A percentile compares a stretch with the other conserved stretches of the same genome.
phyloP scores from a whole-genome alignment of 805 yeast genomes.

The Lachancea sp. region DNA sequence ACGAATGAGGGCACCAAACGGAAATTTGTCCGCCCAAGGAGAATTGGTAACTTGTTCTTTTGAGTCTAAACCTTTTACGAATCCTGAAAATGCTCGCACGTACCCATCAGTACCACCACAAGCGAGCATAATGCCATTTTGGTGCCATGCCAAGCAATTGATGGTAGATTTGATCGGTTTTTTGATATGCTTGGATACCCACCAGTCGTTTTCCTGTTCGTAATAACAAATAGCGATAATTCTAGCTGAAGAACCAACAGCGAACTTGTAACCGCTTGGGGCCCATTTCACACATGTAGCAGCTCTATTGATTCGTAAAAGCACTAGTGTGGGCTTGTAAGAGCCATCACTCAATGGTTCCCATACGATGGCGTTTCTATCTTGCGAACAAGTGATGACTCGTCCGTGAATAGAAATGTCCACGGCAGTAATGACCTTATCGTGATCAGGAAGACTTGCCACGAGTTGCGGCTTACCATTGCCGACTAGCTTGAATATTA shows the following conservation, averaged over 20 bases:
- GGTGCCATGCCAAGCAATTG: slow-evolving; percentile 85
- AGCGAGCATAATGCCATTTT: slow-evolving; percentile 80
- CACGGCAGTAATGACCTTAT: slow-evolving; percentile 88
- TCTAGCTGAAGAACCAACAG: slow-evolving; percentile 94
- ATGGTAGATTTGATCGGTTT: slow-evolving; percentile 89
- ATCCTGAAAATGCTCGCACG: slow-evolving; percentile 83
- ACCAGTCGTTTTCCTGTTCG: slow-evolving; percentile 96
- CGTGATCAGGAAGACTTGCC: slow-evolving; percentile 73
- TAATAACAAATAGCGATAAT: slow-evolving; percentile 93
- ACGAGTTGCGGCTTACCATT: slow-evolving; percentile 50
- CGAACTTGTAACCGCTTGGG: slow-evolving; percentile 90
- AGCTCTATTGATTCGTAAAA: slow-evolving; percentile 88
- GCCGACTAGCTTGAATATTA: slow-evolving; percentile 57
- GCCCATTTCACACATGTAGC: slow-evolving; percentile 95
- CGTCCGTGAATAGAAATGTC: slow-evolving; percentile 85
- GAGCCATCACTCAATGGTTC: slow-evolving; percentile 56
- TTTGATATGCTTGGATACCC: slow-evolving; percentile 97
- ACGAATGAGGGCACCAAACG: slow-evolving; percentile 69
- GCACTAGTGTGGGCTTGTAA: slow-evolving; percentile 84
- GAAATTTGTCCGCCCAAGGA: slow-evolving; percentile 91
- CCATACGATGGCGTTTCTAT: slow-evolving; percentile 97
- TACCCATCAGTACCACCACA: slow-evolving; percentile 93
- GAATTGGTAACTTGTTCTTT: slow-evolving; percentile 48
- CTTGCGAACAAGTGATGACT: slow-evolving; percentile 95
- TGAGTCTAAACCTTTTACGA: slow-evolving; percentile 77